Evolutionary conservation across 345 rosid species (phyloP), one percentile per base, ranked within the genome.

Genomic region (Camelina laxa): DNA sequence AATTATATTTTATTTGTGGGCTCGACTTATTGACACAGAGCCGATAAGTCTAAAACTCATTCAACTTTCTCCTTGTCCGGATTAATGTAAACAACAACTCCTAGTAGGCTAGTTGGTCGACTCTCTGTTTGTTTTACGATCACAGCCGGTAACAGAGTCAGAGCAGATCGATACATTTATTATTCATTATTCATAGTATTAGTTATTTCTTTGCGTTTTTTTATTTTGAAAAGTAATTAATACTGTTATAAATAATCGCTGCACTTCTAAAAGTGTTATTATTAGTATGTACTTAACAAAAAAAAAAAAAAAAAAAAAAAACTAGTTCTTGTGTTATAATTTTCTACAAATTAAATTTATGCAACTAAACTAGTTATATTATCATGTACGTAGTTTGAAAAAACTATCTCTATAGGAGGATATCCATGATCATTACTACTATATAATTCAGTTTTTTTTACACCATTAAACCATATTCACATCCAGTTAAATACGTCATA

Each of bases 11-110:
- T 15, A 20, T 49, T 4, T 13, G 74, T 75, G 58, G 79, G 75
- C 35, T 62, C 75, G 58, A 61, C n/a, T 67, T 13, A 50, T 75
- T 60, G 55, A 41, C 8, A 13, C 48, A 67, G 53, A 67, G 62
- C 60, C 27, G 68, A 59, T 75, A 67, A 67, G 79, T 75, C 60
- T 24, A 21, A 74, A 74, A 30, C 56, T 30, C 56, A 7, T 33
- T 68, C 20, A 75, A 69, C 74, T 16, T 68, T 51, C 69, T 67
- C 35, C 5, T 69, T 53, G 79, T 68, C 74, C 48, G 69, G 70
- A 54, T 69, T 53, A 69, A 51, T 61, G 75, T 69, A 75, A 75
- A 69, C 69, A 50, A 44, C 48, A n/a, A 53, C 35, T 11, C 74
- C 69, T 51, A 69, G 9, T 76, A 44, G 58, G 21, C 75, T 54